Evolutionary conservation across 225 moss, liverwort and hornwort genomes (phyloP).

Genomic region (Bryoerythrophyllum caledonicum): DNA sequence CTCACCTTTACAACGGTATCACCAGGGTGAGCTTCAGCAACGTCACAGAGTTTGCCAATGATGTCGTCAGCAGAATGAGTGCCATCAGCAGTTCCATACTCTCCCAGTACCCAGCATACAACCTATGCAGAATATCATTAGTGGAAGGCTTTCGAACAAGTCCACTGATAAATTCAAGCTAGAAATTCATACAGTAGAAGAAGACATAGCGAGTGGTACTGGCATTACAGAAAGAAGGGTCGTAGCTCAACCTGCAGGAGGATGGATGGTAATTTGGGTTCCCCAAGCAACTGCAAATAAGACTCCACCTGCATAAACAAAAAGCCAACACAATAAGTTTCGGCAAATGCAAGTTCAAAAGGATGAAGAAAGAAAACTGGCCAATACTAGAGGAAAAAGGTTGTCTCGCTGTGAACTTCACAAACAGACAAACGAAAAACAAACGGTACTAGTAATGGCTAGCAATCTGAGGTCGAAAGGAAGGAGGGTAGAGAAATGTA

Average conservation of each 20-base stretch:
- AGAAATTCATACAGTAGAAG: background rate
- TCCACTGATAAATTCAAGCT: background rate
- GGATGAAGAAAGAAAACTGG: background rate
- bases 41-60: slow-evolving; percentile 92
- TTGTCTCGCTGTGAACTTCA: background rate
- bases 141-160: background rate
- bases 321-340: background rate
- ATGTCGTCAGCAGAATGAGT: slow-evolving; percentile 74
- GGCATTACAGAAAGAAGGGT: background rate
- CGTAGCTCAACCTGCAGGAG: slow-evolving; percentile 72
- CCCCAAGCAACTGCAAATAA: slow-evolving; percentile 81
- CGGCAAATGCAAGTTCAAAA: background rate
- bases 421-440: background rate
- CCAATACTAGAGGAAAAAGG: background rate
- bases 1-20: slow-evolving; percentile 80
- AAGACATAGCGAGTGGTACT: background rate
- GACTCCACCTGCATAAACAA: slow-evolving; percentile 71
- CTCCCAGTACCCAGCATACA: slow-evolving; percentile 97
- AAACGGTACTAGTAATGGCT: fast-evolving
- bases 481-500: slow-evolving; percentile 37
- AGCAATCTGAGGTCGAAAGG: background rate
- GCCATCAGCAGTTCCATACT: slow-evolving; percentile 88
- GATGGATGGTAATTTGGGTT: slow-evolving; percentile 86
- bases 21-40: slow-evolving; percentile 88
- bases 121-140: slow-evolving; percentile 43